Evolutionary conservation across 2,329 filamentous ascomycete genomes (phyloP).

Genomic region (Pseudocercospora pini-densiflorae): DNA sequence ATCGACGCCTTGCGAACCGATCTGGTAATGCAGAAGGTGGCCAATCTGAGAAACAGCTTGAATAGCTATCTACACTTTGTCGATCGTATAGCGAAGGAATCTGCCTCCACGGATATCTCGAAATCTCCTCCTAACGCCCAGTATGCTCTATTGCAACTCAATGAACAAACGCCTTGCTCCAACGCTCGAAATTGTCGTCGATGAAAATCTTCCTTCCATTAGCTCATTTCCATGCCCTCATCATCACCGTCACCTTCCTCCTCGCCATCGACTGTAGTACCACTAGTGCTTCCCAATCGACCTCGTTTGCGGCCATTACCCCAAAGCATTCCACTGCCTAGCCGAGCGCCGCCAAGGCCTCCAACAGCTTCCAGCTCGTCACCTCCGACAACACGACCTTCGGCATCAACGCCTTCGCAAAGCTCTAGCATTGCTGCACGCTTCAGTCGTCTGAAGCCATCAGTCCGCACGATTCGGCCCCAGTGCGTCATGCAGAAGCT

Average conservation of each 20-base stretch:
- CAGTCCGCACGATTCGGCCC: constrained; percentile 89
- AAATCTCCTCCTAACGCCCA: background rate
- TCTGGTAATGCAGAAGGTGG: background rate
- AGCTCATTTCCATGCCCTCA: constrained; percentile 41
- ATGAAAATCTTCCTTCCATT: constrained; percentile 1
- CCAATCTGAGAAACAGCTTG: background rate
- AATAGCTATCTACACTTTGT: background rate
- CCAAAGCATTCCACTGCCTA: constrained; percentile 43
- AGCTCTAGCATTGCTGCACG: constrained; percentile 83
- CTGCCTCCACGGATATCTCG: background rate
- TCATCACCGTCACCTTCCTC: constrained; percentile 36
- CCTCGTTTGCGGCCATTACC: constrained; percentile 50
- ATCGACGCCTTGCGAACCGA: background rate
- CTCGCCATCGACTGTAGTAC: constrained; percentile 49
- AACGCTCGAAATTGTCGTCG: background rate
- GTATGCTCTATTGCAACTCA: background rate
- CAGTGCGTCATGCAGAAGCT: constrained; percentile 90
- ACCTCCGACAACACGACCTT: constrained; percentile 87
- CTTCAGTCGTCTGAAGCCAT: constrained; percentile 81
- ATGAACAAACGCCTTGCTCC: background rate
- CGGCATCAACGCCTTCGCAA: constrained; percentile 89
- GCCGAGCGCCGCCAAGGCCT: constrained; percentile 55
- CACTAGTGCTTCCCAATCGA: constrained; percentile 47
- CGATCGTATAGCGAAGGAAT: background rate
- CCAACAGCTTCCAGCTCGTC: constrained; percentile 74